Percentiles rank a stretch among this genome's conserved stretches.
Conservation (phyloP, 2,329 filamentous ascomycete genomes). For the Diatrype stigma region DNA sequence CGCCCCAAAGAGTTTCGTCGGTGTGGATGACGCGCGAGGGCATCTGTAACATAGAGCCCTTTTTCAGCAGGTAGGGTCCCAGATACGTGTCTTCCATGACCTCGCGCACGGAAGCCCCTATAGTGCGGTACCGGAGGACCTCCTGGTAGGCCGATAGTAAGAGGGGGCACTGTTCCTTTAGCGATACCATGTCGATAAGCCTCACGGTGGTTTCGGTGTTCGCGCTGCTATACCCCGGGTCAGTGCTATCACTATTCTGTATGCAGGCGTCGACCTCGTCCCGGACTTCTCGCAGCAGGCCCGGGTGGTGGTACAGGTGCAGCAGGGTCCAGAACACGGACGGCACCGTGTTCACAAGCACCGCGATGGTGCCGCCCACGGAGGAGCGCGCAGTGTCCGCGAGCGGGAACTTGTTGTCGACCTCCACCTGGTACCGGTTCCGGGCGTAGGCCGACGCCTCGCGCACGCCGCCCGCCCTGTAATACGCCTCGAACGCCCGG, state of each 20-base stretch:
- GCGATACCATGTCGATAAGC: conserved; percentile 21
- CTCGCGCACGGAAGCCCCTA: conserved; percentile 29
- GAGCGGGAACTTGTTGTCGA: conserved; percentile 24
- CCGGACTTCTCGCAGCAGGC: conserved; percentile 26
- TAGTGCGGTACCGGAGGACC: conserved; percentile 33
- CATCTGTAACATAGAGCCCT: conserved; percentile 24
- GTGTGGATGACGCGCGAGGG: conserved; percentile 21
- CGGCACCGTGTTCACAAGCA: conserved; percentile 36
- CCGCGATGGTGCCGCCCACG: conserved; percentile 34
- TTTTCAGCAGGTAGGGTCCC: conserved; percentile 20
- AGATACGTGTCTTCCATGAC: conserved; percentile 26
- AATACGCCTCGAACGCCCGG: conserved; percentile 35
- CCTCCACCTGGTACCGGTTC: conserved; percentile 30
- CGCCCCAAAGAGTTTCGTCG: conserved; percentile 18
- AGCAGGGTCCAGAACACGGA: conserved; percentile 37
- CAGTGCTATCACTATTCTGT: neutral
- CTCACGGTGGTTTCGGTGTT: conserved; percentile 12
- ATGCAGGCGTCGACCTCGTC: conserved; percentile 21
- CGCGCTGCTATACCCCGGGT: neutral
- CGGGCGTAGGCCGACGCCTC: conserved; percentile 32
- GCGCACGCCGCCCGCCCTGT: conserved; percentile 31
- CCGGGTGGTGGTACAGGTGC: conserved; percentile 27
- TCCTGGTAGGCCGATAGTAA: conserved; percentile 38
- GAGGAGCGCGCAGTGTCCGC: conserved; percentile 37
- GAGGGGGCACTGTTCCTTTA: conserved; percentile 33